Conservation (phyloP, 1,139 yeast species). For the Nakaseomyces delphensis region DNA sequence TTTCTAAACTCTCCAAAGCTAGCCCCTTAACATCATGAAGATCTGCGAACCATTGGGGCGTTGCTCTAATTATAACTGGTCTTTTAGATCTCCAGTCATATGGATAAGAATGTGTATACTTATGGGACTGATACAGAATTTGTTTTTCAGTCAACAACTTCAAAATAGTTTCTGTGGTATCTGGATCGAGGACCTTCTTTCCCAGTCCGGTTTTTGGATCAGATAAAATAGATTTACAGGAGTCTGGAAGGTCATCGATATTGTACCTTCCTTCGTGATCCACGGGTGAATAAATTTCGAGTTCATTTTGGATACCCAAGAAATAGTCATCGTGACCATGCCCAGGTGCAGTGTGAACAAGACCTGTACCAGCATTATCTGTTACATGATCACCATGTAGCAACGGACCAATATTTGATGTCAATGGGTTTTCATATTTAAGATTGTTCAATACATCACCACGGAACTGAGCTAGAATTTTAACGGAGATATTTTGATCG, state of each 20-base stretch:
- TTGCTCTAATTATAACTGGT: constrained; percentile 90
- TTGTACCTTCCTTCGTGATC: constrained; percentile 61
- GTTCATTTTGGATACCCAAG: constrained; percentile 49
- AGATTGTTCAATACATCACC: constrained; percentile 44
- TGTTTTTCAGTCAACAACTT: constrained; percentile 37
- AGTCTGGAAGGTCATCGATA: constrained; percentile 18
- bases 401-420: constrained; percentile 44
- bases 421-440: constrained; percentile 51
- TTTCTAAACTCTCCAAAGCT: constrained; percentile 51
- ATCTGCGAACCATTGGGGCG: constrained; percentile 96
- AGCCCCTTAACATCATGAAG: constrained; percentile 59
- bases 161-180: constrained; percentile 46
- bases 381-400: constrained; percentile 79
- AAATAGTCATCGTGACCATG: constrained; percentile 93
- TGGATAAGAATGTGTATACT: constrained; percentile 77
- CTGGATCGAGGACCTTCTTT: constrained; percentile 47
- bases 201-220: constrained; percentile 43
- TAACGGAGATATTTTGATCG: constrained; percentile 9
- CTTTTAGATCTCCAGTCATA: constrained; percentile 95
- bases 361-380: constrained; percentile 78
- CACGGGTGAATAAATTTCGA: constrained; percentile 66
- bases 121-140: constrained; percentile 44
- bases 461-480: constrained; percentile 24
- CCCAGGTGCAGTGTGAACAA: constrained; percentile 96
- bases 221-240: constrained; percentile 27